phyloP scores from a whole-genome alignment of 495 filamentous ascomycete species.

The Neurospora sp. region DNA sequence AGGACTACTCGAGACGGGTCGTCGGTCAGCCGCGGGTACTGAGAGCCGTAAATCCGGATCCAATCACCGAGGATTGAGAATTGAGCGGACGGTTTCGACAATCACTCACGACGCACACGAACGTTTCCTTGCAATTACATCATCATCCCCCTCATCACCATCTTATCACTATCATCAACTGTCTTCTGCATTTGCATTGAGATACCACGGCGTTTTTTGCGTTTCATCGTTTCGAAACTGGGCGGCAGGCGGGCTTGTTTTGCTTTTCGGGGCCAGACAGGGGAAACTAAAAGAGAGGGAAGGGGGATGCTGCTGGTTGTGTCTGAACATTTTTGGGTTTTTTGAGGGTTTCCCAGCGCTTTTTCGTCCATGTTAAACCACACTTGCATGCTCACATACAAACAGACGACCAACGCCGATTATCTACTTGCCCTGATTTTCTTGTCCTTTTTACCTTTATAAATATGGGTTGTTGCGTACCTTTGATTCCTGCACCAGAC shows the following conservation, averaged over 20 bases:
- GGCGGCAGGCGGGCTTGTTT: background rate
- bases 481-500: background rate
- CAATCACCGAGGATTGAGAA: slow-evolving; percentile 18
- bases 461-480: background rate
- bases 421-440: background rate
- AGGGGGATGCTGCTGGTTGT: background rate
- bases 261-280: background rate
- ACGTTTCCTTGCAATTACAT: background rate
- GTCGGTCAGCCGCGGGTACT: slow-evolving; percentile 33
- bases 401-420: background rate
- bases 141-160: background rate
- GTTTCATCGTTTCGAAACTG: background rate
- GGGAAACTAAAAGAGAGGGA: background rate
- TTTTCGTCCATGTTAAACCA: background rate
- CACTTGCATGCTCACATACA: background rate
- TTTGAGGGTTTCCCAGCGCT: background rate
- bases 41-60: slow-evolving; percentile 45
- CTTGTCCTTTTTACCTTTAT: background rate
- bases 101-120: background rate
- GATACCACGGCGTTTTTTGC: background rate
- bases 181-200: background rate
- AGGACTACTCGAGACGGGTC: slow-evolving; percentile 43
- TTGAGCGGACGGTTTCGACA: background rate
- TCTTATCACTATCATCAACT: background rate
- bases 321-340: background rate